Base-by-base conservation (phyloP, 1,284 basidiomycete species). In the Leucoagaricus sp. region DNA sequence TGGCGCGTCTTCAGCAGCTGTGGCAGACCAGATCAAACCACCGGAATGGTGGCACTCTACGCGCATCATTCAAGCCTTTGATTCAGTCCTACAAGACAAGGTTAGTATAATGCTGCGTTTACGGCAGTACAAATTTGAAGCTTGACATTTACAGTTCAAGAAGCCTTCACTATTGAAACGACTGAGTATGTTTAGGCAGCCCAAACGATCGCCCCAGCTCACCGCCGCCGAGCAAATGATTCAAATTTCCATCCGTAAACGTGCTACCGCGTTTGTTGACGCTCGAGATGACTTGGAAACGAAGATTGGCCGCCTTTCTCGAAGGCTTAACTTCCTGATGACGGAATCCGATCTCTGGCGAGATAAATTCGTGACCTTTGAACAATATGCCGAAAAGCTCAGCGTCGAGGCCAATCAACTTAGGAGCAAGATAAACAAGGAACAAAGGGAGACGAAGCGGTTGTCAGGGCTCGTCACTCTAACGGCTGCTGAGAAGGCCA, bases 21-120 rank as follows among this genome's bases (percentile, higher is more conserved):
- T 92, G 23, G 90, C 91, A 2, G 91, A 93, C 67, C 88, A 89
- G 61, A 90, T 95, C 69, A 90, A 92, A 67, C 79, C 89, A 36
- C 95, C 94, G 0, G 84, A 86, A 59, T 97, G 94, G 94, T 97
- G 94, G 94, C 86, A 94, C 67, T 92, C 91, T 42, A 90, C 87
- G 10, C 84, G 87, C 21, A 90, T 96, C 65, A 89, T 97, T 53
- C 86, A 91, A 60, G 94, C 92, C 6, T 96, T 97, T 63, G 94
- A 96, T 71, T 80, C 79, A 58, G 92, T 96, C 25, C 79, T 97
- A 47, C 86, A 90, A 62, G 92, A 96, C 69, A 93, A 87, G 82
- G 91, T 92, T 61, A 61, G 29, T 46, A 17, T 42, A 9, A 38
- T 28, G 45, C 10, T 53, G 38, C 49, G 58, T 56, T 49, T 55